A percentile compares a stretch with the other conserved stretches of the same genome.
phyloP scores from a whole-genome alignment of 2,329 filamentous ascomycete species.

The Colletotrichum destructivum region DNA sequence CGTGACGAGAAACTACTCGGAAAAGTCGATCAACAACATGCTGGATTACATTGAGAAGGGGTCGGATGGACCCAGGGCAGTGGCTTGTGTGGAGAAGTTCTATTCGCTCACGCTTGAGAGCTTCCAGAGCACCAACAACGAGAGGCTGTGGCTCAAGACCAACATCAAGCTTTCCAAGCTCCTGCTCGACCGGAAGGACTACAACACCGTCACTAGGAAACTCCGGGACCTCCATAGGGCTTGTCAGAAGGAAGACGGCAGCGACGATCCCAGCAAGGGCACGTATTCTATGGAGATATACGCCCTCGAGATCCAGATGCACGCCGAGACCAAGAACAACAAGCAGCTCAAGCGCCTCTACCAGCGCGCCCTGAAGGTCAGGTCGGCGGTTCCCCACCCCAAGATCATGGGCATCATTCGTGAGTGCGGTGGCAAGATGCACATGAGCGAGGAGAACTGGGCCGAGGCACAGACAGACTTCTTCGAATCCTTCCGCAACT shows the following conservation, averaged over 20 bases:
- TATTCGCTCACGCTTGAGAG: constrained; percentile 94
- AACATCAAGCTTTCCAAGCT: constrained; percentile 97
- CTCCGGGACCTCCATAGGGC: constrained; percentile 89
- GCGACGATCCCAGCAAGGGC: constrained; percentile 93
- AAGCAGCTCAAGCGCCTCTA: constrained; percentile 96
- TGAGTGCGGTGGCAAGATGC: constrained; percentile 99
- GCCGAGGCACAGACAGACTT: constrained; percentile 97
- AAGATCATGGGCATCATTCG: constrained; percentile 99
- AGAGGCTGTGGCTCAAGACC: constrained; percentile 96
- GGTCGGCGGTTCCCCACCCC: constrained; percentile 97
- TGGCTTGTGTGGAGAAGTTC: constrained; percentile 91
- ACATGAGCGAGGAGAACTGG: constrained; percentile 99
- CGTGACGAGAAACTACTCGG: constrained; percentile 97
- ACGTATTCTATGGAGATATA: constrained; percentile 97
- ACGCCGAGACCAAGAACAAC: constrained; percentile 96
- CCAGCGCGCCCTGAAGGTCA: constrained; percentile 89
- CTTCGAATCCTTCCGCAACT: constrained; percentile 98
- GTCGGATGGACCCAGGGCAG: constrained; percentile 76
- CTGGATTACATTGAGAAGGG: constrained; percentile 97
- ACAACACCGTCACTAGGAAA: constrained; percentile 83
- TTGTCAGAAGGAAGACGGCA: constrained; percentile 89
- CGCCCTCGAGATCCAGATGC: constrained; percentile 98
- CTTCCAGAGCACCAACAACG: constrained; percentile 98
- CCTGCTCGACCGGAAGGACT: constrained; percentile 92
- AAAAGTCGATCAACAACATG: constrained; percentile 99